phyloP scores from a whole-genome alignment of 441 rosid genomes.

The Gossypium davidsonii region DNA sequence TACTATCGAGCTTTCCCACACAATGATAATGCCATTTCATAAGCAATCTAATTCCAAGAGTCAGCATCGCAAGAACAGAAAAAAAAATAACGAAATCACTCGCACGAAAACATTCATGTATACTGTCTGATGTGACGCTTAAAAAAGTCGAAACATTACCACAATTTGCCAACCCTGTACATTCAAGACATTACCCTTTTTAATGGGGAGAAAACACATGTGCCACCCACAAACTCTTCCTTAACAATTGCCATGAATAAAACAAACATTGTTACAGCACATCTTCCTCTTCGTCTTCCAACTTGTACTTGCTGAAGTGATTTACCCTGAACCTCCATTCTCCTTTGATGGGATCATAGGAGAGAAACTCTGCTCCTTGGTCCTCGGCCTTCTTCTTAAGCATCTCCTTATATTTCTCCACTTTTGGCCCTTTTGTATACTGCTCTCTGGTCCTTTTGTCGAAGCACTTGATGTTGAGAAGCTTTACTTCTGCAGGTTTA shows the following conservation, averaged over 20 bases:
- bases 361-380: slow-evolving; percentile 85
- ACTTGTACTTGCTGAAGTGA: slow-evolving; percentile 73
- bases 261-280: background rate
- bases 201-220: slow-evolving; percentile 5
- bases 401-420: slow-evolving; percentile 76
- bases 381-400: slow-evolving; percentile 79
- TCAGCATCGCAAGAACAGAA: background rate
- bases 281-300: slow-evolving; percentile 38
- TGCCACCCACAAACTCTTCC: background rate
- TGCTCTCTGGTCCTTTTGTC: slow-evolving; percentile 75
- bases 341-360: slow-evolving; percentile 70
- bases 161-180: slow-evolving; percentile 17
- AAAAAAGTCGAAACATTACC: slow-evolving; percentile 5
- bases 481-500: slow-evolving; percentile 86
- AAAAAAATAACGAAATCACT: background rate
- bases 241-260: too few relatives aligned
- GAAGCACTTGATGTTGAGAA: slow-evolving; percentile 83
- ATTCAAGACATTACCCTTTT: slow-evolving; percentile 10
- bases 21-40: background rate
- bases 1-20: background rate
- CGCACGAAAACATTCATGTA: background rate
- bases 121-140: background rate
- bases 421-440: slow-evolving; percentile 56
- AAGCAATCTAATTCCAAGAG: background rate
- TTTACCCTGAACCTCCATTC: slow-evolving; percentile 89